Conservation (phyloP, 495 filamentous ascomycete species). For the Daldinia bambusicola region DNA sequence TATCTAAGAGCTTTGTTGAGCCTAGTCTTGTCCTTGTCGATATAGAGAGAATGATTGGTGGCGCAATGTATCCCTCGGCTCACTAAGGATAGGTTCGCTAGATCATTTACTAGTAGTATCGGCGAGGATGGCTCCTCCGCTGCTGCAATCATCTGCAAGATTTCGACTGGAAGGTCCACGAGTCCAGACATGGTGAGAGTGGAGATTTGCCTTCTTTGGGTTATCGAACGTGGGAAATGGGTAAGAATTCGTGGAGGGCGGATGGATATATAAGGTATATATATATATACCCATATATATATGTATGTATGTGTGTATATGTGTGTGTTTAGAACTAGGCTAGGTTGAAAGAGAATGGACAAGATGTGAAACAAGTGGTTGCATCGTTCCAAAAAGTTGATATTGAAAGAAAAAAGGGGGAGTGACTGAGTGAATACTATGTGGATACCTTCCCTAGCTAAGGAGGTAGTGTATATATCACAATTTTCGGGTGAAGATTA, state of each 20-base stretch:
- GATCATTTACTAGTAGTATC: neutral
- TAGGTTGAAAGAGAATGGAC: too few relatives aligned
- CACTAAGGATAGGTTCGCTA: neutral
- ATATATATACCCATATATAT: too few relatives aligned
- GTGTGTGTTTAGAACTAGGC: too few relatives aligned
- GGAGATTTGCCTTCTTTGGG: neutral
- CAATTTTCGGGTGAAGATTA: too few relatives aligned
- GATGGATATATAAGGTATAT: neutral
- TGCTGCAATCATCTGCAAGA: neutral
- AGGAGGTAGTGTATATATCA: too few relatives aligned
- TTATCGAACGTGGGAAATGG: neutral
- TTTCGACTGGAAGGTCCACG: neutral
- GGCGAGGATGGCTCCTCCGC: neutral
- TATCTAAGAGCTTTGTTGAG: neutral
- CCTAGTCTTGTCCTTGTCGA: neutral
- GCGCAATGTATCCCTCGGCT: neutral
- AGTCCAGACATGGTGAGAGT: neutral
- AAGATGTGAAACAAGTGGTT: too few relatives aligned
- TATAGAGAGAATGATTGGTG: neutral
- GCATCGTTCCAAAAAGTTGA: too few relatives aligned
- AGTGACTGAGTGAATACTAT: too few relatives aligned
- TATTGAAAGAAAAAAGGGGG: too few relatives aligned
- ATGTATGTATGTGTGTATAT: too few relatives aligned
- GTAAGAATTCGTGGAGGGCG: neutral
- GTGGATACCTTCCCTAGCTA: too few relatives aligned